Percentiles rank a stretch among this genome's conserved stretches.
Conservation (phyloP, 495 filamentous ascomycete species). For the Daldinia childiae region DNA sequence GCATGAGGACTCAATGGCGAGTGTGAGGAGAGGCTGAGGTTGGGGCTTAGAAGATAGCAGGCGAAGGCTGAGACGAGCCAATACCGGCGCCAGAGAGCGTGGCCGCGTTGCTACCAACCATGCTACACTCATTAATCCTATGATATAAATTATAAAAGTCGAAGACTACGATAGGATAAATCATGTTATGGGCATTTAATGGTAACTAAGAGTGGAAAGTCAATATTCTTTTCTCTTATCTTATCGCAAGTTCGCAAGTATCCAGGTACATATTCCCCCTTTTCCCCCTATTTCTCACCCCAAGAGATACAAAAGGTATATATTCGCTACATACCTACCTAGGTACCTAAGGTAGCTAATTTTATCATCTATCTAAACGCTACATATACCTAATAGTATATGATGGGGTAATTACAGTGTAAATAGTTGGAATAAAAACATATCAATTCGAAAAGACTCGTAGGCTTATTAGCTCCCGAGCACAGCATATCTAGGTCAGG, state of each 20-base stretch:
- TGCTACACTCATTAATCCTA: neutral
- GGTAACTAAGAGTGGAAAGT: neutral
- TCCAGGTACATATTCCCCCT: neutral
- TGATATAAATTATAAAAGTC: too few relatives aligned
- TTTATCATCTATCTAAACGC: too few relatives aligned
- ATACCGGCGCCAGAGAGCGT: neutral
- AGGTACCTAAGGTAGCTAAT: too few relatives aligned
- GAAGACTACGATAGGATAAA: neutral
- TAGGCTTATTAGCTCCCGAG: too few relatives aligned
- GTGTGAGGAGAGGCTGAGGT: slow-evolving; percentile 64
- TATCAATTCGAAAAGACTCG: too few relatives aligned
- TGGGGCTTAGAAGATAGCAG: slow-evolving; percentile 7
- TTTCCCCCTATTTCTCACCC: neutral
- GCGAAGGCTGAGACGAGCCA: neutral
- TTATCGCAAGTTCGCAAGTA: neutral
- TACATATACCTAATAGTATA: too few relatives aligned
- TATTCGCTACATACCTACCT: too few relatives aligned
- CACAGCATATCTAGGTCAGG: neutral
- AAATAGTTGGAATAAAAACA: too few relatives aligned
- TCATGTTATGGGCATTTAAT: neutral
- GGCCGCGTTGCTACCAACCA: neutral
- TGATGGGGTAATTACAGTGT: too few relatives aligned
- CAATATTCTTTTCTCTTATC: neutral
- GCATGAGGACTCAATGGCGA: slow-evolving; percentile 96
- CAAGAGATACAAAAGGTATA: neutral